A percentile compares a stretch with the other conserved stretches of the same genome.
phyloP scores from a whole-genome alignment of 768 basidiomycete species.

The Astraeus odoratus region DNA sequence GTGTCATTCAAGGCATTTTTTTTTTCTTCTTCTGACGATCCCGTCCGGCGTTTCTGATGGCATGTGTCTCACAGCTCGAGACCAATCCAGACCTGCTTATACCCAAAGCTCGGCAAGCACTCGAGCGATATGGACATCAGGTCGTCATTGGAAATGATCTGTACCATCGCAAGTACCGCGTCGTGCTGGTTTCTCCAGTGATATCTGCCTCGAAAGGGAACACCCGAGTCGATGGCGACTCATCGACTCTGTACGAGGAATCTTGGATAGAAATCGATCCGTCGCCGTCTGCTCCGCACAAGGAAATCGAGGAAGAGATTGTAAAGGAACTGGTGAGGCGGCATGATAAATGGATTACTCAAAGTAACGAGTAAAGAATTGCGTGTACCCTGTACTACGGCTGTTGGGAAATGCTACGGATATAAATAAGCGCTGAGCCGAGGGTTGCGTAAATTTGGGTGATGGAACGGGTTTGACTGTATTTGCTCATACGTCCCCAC shows the following conservation, averaged over 20 bases:
- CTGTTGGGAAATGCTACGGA: too few species aligned
- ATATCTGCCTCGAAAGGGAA: conserved; percentile 14
- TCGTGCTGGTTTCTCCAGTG: conserved; percentile 75
- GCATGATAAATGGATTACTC: conserved; percentile 64
- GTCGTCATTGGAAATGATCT: conserved; percentile 96
- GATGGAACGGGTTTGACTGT: conserved; percentile 14
- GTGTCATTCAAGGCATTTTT: conserved; percentile 91
- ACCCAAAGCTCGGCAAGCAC: conserved; percentile 83
- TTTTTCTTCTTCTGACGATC: neutral
- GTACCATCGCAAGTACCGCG: conserved; percentile 84
- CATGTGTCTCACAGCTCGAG: conserved; percentile 60
- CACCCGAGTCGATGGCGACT: conserved; percentile 12
- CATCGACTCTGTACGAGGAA: conserved; percentile 37
- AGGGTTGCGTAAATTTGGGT: neutral
- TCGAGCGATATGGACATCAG: conserved; percentile 94
- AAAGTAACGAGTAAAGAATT: too few species aligned
- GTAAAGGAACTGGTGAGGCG: conserved; percentile 64
- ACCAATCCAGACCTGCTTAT: conserved; percentile 79
- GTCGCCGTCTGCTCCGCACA: conserved; percentile 29
- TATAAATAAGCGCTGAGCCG: neutral
- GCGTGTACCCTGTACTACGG: too few species aligned
- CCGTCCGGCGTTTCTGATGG: neutral
- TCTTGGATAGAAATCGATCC: conserved; percentile 60
- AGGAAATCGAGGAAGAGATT: conserved; percentile 94
- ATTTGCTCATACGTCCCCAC: neutral